phyloP scores from a whole-genome alignment of 768 basidiomycete species.

The Suillus subaureus region DNA sequence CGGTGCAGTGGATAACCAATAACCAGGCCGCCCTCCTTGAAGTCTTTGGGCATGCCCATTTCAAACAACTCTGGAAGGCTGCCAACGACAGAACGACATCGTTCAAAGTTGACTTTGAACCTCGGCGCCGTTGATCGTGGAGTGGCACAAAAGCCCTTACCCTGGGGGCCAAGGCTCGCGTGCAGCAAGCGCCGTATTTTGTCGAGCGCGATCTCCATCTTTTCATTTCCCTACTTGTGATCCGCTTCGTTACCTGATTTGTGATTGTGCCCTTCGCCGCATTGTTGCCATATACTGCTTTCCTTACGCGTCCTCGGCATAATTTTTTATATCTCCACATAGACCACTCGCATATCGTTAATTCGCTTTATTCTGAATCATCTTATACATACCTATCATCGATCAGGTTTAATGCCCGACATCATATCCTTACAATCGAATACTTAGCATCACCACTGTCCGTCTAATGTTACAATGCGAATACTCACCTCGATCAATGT shows the following conservation, averaged over 20 bases:
- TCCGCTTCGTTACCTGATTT: constrained; percentile 25
- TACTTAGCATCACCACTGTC: constrained; percentile 19
- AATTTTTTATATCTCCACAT: constrained; percentile 30
- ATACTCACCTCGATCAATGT: not conserved
- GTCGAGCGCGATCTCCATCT: constrained; percentile 14
- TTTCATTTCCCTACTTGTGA: constrained; percentile 26
- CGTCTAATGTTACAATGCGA: constrained; percentile 8
- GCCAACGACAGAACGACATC: constrained; percentile 70
- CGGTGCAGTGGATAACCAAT: constrained; percentile 73
- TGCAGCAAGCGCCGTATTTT: constrained; percentile 15
- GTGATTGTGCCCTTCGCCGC: constrained; percentile 23
- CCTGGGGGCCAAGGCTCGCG: constrained; percentile 22
- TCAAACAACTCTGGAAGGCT: constrained; percentile 70
- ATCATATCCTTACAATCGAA: constrained; percentile 27
- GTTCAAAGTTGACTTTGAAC: constrained; percentile 72
- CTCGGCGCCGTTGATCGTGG: constrained; percentile 37
- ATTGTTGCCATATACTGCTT: constrained; percentile 45
- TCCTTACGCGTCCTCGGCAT: constrained; percentile 37
- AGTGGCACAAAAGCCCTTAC: constrained; percentile 15
- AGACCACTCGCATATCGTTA: constrained; percentile 33
- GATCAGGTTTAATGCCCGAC: constrained; percentile 31
- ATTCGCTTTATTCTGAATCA: constrained; percentile 30
- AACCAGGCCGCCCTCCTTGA: constrained; percentile 69
- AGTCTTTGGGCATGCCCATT: constrained; percentile 75
- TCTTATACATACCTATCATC: constrained; percentile 29